phyloP scores from a whole-genome alignment of 345 rosid species.

The Gossypium longicalyx region DNA sequence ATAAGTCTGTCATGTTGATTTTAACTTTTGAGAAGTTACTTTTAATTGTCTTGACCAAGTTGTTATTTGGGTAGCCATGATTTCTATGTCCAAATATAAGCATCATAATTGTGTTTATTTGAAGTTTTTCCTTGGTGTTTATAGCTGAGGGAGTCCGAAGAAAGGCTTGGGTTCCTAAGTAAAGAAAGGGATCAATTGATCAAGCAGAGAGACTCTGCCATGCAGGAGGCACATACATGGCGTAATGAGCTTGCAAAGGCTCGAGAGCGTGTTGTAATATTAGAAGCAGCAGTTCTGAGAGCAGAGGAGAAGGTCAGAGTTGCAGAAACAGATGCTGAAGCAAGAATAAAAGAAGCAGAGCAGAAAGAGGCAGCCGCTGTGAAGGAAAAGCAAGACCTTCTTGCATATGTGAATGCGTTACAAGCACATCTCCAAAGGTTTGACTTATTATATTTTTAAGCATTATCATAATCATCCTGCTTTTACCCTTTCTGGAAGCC shows the following conservation, averaged over 20 bases:
- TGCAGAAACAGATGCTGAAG: conserved; percentile 67
- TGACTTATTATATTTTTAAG: conserved; percentile 14
- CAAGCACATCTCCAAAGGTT: conserved; percentile 95
- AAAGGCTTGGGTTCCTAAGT: conserved; percentile 44
- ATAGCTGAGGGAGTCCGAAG: conserved; percentile 72
- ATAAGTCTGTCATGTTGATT: background rate
- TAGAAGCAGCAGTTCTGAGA: conserved; percentile 87
- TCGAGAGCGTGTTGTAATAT: conserved; percentile 78
- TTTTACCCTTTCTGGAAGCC: background rate
- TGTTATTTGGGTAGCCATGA: background rate
- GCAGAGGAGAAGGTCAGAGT: conserved; percentile 92
- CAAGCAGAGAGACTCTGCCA: conserved; percentile 83
- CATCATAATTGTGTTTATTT: conserved; percentile 11
- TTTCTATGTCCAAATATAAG: background rate
- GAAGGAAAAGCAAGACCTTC: conserved; percentile 87
- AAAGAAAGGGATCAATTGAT: conserved; percentile 72
- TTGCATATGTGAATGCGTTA: conserved; percentile 72
- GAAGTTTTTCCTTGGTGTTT: conserved; percentile 17
- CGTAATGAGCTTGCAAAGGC: conserved; percentile 96
- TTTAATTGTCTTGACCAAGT: background rate
- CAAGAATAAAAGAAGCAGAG: conserved; percentile 72
- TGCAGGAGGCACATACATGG: conserved; percentile 90
- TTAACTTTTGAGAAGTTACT: conserved; percentile 4
- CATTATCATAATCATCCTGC: background rate
- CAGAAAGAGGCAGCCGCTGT: conserved; percentile 64